These are phyloP conservation scores for Dipodascopsis uninucleata DNA, from an alignment of 805 yeast genomes.

Conservation along the genomic window DNA sequence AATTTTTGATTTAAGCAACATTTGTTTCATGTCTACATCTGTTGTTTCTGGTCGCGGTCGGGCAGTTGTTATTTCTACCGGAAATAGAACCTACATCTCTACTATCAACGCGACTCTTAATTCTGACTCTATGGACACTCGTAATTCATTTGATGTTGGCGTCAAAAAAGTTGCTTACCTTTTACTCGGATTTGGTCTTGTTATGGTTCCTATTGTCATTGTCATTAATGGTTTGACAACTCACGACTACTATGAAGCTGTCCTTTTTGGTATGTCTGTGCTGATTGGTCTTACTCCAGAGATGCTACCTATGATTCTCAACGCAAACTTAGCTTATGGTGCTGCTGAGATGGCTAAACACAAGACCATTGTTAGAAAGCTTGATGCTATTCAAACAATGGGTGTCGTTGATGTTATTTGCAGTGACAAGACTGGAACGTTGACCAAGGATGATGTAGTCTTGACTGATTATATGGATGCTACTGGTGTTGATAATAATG, in stretches of 20 bases:
- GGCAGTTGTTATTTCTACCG: slow-evolving; percentile 25
- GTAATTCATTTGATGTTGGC: slow-evolving; percentile 27
- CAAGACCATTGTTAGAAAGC: slow-evolving; percentile 27
- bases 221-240: slow-evolving; percentile 28
- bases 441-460: slow-evolving; percentile 39
- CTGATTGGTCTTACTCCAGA: slow-evolving; percentile 27
- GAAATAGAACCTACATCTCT: slow-evolving; percentile 24
- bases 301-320: slow-evolving; percentile 28
- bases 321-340: slow-evolving; percentile 27
- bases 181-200: slow-evolving; percentile 25
- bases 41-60: slow-evolving; percentile 28
- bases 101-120: slow-evolving; percentile 29
- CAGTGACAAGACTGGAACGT: slow-evolving; percentile 48
- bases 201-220: slow-evolving; percentile 28
- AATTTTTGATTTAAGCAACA: slow-evolving; percentile 23
- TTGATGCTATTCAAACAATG: slow-evolving; percentile 42
- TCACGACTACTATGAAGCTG: slow-evolving; percentile 26
- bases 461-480: slow-evolving; percentile 23
- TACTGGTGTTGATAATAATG: slow-evolving; percentile 10
- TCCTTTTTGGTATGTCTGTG: slow-evolving; percentile 27
- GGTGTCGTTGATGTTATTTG: slow-evolving; percentile 56
- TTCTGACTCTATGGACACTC: slow-evolving; percentile 28
- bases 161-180: slow-evolving; percentile 28
- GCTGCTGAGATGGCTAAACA: slow-evolving; percentile 29
- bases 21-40: slow-evolving; percentile 26